phyloP scores from a whole-genome alignment of 2,329 filamentous ascomycete species.

The Scleromitrula shiraiana region DNA sequence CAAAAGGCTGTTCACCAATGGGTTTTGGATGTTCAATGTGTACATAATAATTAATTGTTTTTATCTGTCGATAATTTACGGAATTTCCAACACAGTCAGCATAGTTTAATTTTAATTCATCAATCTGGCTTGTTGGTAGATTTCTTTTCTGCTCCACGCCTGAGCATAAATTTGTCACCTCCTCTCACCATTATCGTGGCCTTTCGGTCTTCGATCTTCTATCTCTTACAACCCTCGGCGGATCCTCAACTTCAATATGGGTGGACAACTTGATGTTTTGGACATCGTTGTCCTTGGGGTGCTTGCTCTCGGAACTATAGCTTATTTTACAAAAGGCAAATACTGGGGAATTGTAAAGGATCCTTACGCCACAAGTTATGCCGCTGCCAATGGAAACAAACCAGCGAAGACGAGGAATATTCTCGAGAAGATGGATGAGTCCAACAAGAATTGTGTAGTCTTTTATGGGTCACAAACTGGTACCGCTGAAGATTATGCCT shows the following conservation, averaged over 20 bases:
- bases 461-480: constrained; percentile 99
- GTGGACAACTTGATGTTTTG: constrained; percentile 97
- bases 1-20: constrained; percentile 1
- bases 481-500: constrained; percentile 97
- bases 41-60: constrained; percentile 8
- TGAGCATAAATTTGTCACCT: background rate
- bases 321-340: constrained; percentile 96
- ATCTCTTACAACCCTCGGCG: background rate
- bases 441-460: constrained; percentile 92
- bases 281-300: constrained; percentile 85
- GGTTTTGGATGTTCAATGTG: background rate
- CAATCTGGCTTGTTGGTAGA: background rate
- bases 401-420: constrained; percentile 85
- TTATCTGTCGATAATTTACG: constrained; percentile 1
- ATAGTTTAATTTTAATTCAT: background rate
- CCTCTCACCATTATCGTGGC: background rate
- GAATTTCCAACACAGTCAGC: constrained; percentile 1
- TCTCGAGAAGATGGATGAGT: constrained; percentile 91
- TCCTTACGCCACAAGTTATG: constrained; percentile 71
- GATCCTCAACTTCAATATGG: constrained; percentile 10
- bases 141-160: constrained; percentile 18
- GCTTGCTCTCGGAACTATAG: constrained; percentile 77
- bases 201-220: background rate
- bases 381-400: constrained; percentile 61
- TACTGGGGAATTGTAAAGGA: constrained; percentile 87